Conservation (phyloP, 2,329 filamentous ascomycete species). For the Colletotrichum zoysiae region DNA sequence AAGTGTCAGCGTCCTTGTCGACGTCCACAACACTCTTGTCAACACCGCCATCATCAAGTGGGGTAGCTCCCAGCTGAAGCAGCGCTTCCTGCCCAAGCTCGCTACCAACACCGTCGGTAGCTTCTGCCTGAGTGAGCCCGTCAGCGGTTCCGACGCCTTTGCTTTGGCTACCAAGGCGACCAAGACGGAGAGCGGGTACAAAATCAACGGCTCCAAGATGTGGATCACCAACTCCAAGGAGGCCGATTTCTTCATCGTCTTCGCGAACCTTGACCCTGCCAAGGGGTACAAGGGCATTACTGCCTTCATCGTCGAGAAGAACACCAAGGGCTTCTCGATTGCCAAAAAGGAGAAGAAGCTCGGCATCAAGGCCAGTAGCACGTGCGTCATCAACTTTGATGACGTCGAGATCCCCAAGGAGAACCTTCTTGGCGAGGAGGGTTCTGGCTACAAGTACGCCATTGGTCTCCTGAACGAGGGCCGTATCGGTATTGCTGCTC, state of each 20-base stretch:
- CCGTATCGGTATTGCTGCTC: slow-evolving; percentile 95
- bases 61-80: slow-evolving; percentile 81
- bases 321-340: slow-evolving; percentile 88
- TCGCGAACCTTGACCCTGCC: slow-evolving; percentile 92
- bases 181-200: slow-evolving; percentile 86
- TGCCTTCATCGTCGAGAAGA: slow-evolving; percentile 95
- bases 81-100: slow-evolving; percentile 88
- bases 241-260: slow-evolving; percentile 95
- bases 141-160: slow-evolving; percentile 95
- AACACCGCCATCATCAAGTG: slow-evolving; percentile 93
- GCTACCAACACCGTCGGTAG: slow-evolving; percentile 92
- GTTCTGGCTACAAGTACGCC: slow-evolving; percentile 97
- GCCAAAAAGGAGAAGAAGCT: slow-evolving; percentile 99
- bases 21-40: slow-evolving; percentile 98
- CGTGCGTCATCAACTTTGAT: slow-evolving; percentile 97
- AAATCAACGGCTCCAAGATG: slow-evolving; percentile 95
- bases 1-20: slow-evolving; percentile 92
- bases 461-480: slow-evolving; percentile 96
- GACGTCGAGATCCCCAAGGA: slow-evolving; percentile 91
- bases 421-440: slow-evolving; percentile 88
- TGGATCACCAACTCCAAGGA: slow-evolving; percentile 99
- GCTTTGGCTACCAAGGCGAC: slow-evolving; percentile 91
- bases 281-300: slow-evolving; percentile 98
- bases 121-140: slow-evolving; percentile 93
- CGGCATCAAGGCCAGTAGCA: slow-evolving; percentile 94